Conservation (phyloP, 1,139 yeast species). For the Candida mesenterica region DNA sequence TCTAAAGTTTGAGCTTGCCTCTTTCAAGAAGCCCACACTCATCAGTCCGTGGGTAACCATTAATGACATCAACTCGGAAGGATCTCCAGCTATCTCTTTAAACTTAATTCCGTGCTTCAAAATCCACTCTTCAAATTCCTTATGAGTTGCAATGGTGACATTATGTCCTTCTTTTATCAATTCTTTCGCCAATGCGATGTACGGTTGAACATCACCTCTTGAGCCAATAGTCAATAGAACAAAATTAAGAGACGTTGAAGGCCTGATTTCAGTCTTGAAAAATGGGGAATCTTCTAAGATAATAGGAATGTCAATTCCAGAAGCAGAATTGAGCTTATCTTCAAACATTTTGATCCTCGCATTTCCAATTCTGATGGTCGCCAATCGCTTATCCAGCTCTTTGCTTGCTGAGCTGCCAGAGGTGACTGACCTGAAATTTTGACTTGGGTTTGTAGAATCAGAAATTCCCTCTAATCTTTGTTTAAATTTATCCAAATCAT, state of each 20-base stretch:
- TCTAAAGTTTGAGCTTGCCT: slow-evolving; percentile 74
- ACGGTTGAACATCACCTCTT: slow-evolving; percentile 95
- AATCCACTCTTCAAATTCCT: slow-evolving; percentile 78
- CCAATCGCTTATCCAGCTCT: slow-evolving; percentile 13
- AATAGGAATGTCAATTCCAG: slow-evolving; percentile 65
- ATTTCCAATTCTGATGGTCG: slow-evolving; percentile 28
- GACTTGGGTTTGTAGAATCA: neutral
- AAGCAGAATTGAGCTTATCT: slow-evolving; percentile 54
- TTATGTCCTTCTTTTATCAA: slow-evolving; percentile 74
- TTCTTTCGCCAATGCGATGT: slow-evolving; percentile 84
- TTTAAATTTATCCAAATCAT: slow-evolving; percentile 13
- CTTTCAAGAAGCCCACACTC: slow-evolving; percentile 78
- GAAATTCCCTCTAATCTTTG: neutral
- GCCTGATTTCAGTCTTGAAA: slow-evolving; percentile 50
- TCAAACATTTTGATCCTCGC: slow-evolving; percentile 65
- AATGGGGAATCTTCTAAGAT: slow-evolving; percentile 65
- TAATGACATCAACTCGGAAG: slow-evolving; percentile 85
- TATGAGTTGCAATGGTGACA: slow-evolving; percentile 83
- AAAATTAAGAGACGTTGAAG: slow-evolving; percentile 55
- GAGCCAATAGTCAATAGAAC: slow-evolving; percentile 88
- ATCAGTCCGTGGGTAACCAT: slow-evolving; percentile 91
- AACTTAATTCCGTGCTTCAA: slow-evolving; percentile 64
- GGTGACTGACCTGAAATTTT: neutral
- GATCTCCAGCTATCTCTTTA: slow-evolving; percentile 83
- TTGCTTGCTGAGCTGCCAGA: slow-evolving; percentile 1